phyloP scores from a whole-genome alignment of 148 eudicot genomes.

The Silene uniflora region DNA sequence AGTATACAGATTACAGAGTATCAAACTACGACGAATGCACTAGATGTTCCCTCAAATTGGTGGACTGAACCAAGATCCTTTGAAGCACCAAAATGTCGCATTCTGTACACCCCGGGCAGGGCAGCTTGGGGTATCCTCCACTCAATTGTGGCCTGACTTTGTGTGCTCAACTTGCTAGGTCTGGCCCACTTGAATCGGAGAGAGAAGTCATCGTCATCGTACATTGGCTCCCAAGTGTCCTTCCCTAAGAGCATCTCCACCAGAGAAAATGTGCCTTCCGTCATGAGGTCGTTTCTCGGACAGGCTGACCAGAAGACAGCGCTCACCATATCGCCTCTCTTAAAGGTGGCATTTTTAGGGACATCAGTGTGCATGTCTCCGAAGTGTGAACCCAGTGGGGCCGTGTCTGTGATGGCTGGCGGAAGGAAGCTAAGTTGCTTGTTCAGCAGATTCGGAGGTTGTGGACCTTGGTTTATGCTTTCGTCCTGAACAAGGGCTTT shows the following conservation, averaged over 20 bases:
- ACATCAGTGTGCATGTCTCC: slow-evolving; percentile 61
- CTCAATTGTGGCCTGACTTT: slow-evolving; percentile 69
- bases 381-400: slow-evolving; percentile 60
- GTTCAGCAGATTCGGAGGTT: slow-evolving; percentile 78
- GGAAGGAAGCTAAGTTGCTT: slow-evolving; percentile 80
- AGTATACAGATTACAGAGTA: not conserved
- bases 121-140: slow-evolving; percentile 71
- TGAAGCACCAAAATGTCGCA: slow-evolving; percentile 77
- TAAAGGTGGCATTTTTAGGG: slow-evolving; percentile 60
- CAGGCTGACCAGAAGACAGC: slow-evolving; percentile 77
- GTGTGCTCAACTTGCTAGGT: slow-evolving; percentile 57
- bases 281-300: too few species aligned
- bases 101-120: slow-evolving; percentile 65
- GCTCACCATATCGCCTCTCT: slow-evolving; percentile 58
- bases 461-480: slow-evolving; percentile 57
- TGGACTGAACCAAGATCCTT: slow-evolving; percentile 52
- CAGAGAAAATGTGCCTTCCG: slow-evolving; percentile 80
- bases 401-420: slow-evolving; percentile 60
- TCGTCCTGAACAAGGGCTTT: slow-evolving; percentile 47
- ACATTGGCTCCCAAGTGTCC: slow-evolving; percentile 64
- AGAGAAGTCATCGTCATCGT: slow-evolving; percentile 89
- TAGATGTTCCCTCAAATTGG: slow-evolving; percentile 73
- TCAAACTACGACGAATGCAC: slow-evolving; percentile 75
- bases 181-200: slow-evolving; percentile 79
- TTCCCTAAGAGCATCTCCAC: slow-evolving; percentile 66